These are phyloP conservation scores for Sordariomycetes sp. DNA, from an alignment of 2,329 filamentous ascomycete genomes.

Conservation along the genomic window DNA sequence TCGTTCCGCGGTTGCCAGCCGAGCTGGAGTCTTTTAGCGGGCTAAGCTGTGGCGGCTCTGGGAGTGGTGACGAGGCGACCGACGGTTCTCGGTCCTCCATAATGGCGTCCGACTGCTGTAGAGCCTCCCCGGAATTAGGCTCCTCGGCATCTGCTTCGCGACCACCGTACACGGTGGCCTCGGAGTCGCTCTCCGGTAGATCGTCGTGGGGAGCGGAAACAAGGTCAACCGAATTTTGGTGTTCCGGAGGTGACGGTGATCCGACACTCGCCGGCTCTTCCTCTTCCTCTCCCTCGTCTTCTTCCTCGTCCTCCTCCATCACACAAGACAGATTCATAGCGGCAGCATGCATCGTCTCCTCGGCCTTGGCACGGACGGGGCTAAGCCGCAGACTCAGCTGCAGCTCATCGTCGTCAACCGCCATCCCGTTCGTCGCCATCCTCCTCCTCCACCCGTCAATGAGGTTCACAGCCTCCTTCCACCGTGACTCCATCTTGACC, in stretches of 20 bases:
- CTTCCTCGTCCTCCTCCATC: constrained; percentile 28
- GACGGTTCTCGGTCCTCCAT: constrained; percentile 10
- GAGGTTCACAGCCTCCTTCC: constrained; percentile 79
- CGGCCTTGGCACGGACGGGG: constrained; percentile 40
- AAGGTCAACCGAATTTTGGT: not conserved
- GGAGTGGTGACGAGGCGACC: constrained; percentile 29
- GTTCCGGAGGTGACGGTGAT: not conserved
- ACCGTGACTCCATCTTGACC: constrained; percentile 85
- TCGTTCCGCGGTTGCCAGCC: constrained; percentile 30
- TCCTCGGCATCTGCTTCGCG: constrained; percentile 27
- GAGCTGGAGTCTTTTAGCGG: constrained; percentile 38
- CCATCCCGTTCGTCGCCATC: constrained; percentile 57
- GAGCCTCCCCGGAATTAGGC: constrained; percentile 28
- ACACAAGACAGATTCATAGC: constrained; percentile 28
- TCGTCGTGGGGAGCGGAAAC: not conserved
- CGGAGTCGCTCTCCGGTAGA: constrained; percentile 17
- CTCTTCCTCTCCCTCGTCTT: constrained; percentile 9
- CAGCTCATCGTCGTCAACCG: constrained; percentile 55
- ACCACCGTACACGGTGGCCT: constrained; percentile 25
- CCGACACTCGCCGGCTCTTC: constrained; percentile 4
- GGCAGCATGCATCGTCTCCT: constrained; percentile 22
- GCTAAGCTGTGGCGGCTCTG: constrained; percentile 30
- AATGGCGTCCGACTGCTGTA: constrained; percentile 26
- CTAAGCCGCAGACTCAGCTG: constrained; percentile 55
- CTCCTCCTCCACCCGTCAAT: constrained; percentile 87